These are phyloP conservation scores for Blastocystis sp. DNA, from an alignment of 352 stramenopile genomes.

Conservation along the genomic window DNA sequence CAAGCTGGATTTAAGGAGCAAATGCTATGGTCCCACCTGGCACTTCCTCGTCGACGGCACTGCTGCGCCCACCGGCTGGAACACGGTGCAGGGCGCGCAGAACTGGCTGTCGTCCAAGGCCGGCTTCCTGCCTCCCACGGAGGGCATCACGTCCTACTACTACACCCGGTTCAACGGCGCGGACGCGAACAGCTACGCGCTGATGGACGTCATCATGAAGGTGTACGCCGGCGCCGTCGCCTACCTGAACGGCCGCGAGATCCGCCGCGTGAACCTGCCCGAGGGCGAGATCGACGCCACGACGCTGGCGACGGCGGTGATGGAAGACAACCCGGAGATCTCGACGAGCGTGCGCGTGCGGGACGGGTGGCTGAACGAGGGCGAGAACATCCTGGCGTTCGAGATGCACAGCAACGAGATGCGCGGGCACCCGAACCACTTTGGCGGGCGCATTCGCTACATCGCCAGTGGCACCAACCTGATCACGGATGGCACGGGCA, in stretches of 20 bases:
- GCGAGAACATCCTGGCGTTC: constrained; percentile 58
- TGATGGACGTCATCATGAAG: constrained; percentile 17
- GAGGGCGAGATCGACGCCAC: neutral
- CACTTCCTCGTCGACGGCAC: neutral
- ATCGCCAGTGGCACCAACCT: constrained; percentile 25
- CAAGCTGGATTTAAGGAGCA: no score
- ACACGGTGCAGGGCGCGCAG: neutral
- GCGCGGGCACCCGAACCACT: constrained; percentile 1
- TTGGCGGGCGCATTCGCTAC: neutral
- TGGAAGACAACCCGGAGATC: neutral
- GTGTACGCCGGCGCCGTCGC: constrained; percentile 43
- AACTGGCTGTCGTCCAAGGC: neutral
- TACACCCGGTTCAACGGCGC: neutral
- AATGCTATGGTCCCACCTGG: neutral
- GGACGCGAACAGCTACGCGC: neutral
- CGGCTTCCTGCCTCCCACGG: constrained; percentile 22
- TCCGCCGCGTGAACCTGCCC: constrained; percentile 50
- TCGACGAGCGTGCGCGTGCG: neutral
- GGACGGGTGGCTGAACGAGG: neutral
- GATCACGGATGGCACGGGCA: neutral
- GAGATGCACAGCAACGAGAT: constrained; percentile 34
- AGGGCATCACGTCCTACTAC: neutral
- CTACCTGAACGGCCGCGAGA: neutral
- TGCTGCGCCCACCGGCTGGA: constrained; percentile 15
- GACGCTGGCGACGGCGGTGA: neutral